Percentiles rank a stretch among this genome's conserved stretches.
Conservation (phyloP, 2,329 filamentous ascomycete genomes). For the Fusarium sp. region DNA sequence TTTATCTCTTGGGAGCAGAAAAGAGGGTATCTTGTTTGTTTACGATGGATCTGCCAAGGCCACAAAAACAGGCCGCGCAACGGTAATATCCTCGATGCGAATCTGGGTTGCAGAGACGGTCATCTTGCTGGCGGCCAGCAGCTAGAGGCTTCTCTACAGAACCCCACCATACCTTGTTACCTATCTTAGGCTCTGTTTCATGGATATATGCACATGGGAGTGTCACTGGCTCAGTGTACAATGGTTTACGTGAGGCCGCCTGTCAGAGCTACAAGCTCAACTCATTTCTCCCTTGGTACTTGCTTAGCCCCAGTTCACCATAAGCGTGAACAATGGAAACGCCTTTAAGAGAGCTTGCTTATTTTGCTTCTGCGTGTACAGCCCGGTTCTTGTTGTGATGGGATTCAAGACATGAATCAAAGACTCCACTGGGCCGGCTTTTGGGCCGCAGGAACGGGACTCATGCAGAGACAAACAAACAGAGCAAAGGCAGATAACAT, state of each 20-base stretch:
- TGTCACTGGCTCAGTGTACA: slow-evolving; percentile 36
- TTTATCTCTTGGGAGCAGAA: slow-evolving; percentile 8
- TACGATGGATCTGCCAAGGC: slow-evolving; percentile 41
- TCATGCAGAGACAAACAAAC: slow-evolving; percentile 29
- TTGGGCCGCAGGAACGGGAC: slow-evolving; percentile 40
- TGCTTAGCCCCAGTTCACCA: slow-evolving; percentile 9
- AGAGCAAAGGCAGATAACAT: slow-evolving; percentile 12
- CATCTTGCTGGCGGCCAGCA: slow-evolving; percentile 15
- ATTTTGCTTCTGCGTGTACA: slow-evolving; percentile 16
- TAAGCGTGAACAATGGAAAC: slow-evolving; percentile 1
- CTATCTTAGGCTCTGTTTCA: slow-evolving; percentile 24
- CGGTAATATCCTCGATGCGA: slow-evolving; percentile 40
- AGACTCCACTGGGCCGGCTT: slow-evolving; percentile 37
- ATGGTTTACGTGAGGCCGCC: slow-evolving; percentile 30
- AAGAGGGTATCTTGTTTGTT: slow-evolving; percentile 35
- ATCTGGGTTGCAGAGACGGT: slow-evolving; percentile 39
- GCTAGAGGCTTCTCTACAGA: slow-evolving; percentile 20
- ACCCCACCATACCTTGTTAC: slow-evolving; percentile 20
- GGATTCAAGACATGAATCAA: slow-evolving; percentile 29
- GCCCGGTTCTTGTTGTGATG: slow-evolving; percentile 21
- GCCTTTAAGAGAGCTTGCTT: background rate
- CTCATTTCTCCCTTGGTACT: slow-evolving; percentile 1
- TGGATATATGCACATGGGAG: background rate
- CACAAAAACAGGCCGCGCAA: slow-evolving; percentile 39
- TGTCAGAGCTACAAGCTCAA: slow-evolving; percentile 10